These are phyloP conservation scores for Kalaharituber pfeilii DNA, from an alignment of 2,329 filamentous ascomycete species.

Conservation along the genomic window DNA sequence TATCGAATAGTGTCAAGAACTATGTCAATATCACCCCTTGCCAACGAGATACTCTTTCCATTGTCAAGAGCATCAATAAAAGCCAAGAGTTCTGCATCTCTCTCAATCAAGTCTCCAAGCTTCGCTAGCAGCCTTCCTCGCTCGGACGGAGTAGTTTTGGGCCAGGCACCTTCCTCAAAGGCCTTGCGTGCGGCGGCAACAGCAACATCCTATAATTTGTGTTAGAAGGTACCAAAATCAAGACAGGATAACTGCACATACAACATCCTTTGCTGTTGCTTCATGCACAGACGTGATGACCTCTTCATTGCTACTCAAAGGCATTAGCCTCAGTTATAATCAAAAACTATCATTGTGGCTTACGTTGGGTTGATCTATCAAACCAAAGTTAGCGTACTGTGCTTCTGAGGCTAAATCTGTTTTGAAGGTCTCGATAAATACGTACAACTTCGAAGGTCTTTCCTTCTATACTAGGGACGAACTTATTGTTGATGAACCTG, in stretches of 20 bases:
- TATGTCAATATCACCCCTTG: conserved; percentile 54
- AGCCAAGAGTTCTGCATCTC: conserved; percentile 58
- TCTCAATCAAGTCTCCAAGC: conserved; percentile 63
- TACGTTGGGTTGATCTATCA: conserved; percentile 17
- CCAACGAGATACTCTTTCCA: conserved; percentile 62
- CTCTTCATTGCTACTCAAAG: conserved; percentile 57
- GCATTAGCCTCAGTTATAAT: too few relatives aligned
- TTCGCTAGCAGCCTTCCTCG: conserved; percentile 54
- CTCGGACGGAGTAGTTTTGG: conserved; percentile 47
- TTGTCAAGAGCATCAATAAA: conserved; percentile 78
- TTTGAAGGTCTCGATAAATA: too few relatives aligned
- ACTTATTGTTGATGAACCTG: conserved; percentile 89
- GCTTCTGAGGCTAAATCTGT: too few relatives aligned
- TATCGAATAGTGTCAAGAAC: conserved; percentile 60
- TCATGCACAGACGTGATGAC: conserved; percentile 69
- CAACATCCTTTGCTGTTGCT: conserved; percentile 60
- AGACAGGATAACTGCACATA: conserved; percentile 1
- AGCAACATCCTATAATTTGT: conserved; percentile 41
- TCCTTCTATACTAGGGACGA: conserved; percentile 64
- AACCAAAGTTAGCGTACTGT: too few relatives aligned
- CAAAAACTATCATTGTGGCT: not conserved
- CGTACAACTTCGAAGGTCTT: conserved; percentile 62
- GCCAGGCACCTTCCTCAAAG: conserved; percentile 54
- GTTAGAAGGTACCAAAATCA: conserved; percentile 26
- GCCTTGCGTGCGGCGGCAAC: conserved; percentile 73